Percentiles rank a stretch among this genome's conserved stretches.
These are phyloP conservation scores for Blastocystis sp. DNA, from an alignment of 352 stramenopile species.

Conservation along the genomic window DNA sequence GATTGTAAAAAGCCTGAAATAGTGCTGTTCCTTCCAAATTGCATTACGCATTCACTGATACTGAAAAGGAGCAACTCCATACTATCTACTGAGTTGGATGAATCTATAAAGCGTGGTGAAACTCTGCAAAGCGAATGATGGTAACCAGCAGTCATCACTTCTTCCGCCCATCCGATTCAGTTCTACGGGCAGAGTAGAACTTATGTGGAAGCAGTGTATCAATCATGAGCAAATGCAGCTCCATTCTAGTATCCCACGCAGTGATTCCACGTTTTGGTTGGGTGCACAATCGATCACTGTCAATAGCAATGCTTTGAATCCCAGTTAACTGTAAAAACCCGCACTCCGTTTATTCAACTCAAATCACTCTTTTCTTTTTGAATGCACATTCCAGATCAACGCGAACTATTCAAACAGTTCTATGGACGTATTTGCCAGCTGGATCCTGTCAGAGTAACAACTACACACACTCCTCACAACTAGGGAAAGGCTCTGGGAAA, in stretches of 20 bases:
- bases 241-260: no score
- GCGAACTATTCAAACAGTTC: conserved; percentile 37
- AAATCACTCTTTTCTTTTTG: not conserved
- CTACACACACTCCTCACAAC: not conserved
- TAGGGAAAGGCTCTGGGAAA: conserved; percentile 15
- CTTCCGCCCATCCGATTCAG: not conserved
- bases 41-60: conserved; percentile 3
- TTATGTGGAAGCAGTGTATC: no score
- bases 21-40: not conserved
- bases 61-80: conserved; percentile 46
- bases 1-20: no score
- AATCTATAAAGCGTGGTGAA: conserved; percentile 8
- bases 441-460: not conserved
- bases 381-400: conserved; percentile 1
- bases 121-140: conserved; percentile 12
- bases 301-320: no score
- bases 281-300: no score
- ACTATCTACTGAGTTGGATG: conserved; percentile 7
- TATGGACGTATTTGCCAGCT: not conserved
- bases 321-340: no score
- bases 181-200: conserved; percentile 46
- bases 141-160: not conserved
- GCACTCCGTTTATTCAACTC: not conserved
- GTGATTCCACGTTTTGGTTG: no score
- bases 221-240: no score